A percentile compares a stretch with the other conserved stretches of the same genome.
phyloP scores from a whole-genome alignment of 2,329 filamentous ascomycete genomes.

The Ophiosphaerella herpotricha region DNA sequence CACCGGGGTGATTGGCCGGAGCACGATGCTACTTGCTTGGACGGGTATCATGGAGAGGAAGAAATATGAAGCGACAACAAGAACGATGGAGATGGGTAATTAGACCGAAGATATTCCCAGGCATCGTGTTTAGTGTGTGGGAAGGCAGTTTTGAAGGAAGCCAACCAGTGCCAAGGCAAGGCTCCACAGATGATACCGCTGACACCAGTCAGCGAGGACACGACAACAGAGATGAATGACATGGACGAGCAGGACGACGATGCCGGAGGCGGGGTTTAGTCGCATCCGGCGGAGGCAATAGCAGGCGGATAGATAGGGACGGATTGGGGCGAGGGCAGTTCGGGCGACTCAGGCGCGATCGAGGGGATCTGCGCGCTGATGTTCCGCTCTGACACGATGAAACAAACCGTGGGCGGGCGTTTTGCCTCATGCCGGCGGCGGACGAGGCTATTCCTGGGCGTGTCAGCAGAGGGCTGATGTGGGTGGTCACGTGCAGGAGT shows the following conservation, averaged over 20 bases:
- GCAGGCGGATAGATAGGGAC: too few species aligned
- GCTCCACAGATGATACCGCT: too few species aligned
- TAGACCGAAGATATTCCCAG: neutral
- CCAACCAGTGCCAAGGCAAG: too few species aligned
- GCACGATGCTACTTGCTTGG: neutral
- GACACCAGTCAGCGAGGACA: too few species aligned
- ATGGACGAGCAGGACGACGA: too few species aligned
- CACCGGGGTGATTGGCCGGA: neutral
- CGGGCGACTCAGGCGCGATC: conserved; percentile 5
- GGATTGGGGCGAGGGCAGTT: neutral
- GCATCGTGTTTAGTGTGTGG: too few species aligned
- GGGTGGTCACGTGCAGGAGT: neutral
- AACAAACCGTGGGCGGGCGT: conserved; percentile 6
- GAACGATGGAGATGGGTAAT: neutral
- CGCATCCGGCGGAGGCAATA: too few species aligned
- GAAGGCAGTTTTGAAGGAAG: too few species aligned
- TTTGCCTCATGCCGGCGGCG: conserved; percentile 2
- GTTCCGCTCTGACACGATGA: conserved; percentile 10
- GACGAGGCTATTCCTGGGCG: conserved; percentile 3
- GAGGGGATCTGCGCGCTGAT: conserved; percentile 3
- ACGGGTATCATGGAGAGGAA: neutral
- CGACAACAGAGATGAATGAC: too few species aligned
- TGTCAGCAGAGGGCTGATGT: neutral
- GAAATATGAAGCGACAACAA: neutral
- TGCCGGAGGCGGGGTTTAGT: too few species aligned